phyloP scores from a whole-genome alignment of 2,329 filamentous ascomycete genomes.

The Botrytis galanthina region DNA sequence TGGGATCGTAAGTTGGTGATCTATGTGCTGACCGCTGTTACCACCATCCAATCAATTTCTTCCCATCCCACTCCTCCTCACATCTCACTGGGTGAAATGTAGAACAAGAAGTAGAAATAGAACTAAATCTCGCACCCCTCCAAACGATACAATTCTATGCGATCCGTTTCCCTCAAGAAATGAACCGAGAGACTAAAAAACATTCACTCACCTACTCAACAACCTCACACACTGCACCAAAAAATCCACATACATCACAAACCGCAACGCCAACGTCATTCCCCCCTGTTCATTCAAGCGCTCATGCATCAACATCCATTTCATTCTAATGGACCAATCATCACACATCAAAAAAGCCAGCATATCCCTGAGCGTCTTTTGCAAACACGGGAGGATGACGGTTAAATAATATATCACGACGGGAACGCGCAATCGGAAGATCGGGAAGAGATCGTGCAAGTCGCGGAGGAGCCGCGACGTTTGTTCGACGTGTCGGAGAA shows the following conservation, averaged over 20 bases:
- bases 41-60: slow-evolving; percentile 5
- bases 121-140: too few species aligned
- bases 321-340: slow-evolving; percentile 46
- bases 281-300: slow-evolving; percentile 52
- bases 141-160: not conserved
- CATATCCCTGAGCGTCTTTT: slow-evolving; percentile 54
- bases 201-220: slow-evolving; percentile 47
- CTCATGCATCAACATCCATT: slow-evolving; percentile 60
- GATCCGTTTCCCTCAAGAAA: too few species aligned
- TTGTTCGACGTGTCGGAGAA: slow-evolving; percentile 41
- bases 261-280: slow-evolving; percentile 51
- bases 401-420: slow-evolving; percentile 55
- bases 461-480: slow-evolving; percentile 51
- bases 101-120: not conserved
- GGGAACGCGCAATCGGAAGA: slow-evolving; percentile 50
- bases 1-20: slow-evolving; percentile 55
- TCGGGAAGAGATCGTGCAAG: slow-evolving; percentile 53
- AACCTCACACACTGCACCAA: slow-evolving; percentile 50
- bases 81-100: not conserved
- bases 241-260: slow-evolving; percentile 56
- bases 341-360: slow-evolving; percentile 51
- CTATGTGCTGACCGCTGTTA: slow-evolving; percentile 38
- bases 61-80: slow-evolving; percentile 23
- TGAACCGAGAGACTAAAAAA: not conserved
- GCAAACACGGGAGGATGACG: slow-evolving; percentile 55